Conservation (phyloP, 2,329 filamentous ascomycete genomes). For the Claviceps africana region DNA sequence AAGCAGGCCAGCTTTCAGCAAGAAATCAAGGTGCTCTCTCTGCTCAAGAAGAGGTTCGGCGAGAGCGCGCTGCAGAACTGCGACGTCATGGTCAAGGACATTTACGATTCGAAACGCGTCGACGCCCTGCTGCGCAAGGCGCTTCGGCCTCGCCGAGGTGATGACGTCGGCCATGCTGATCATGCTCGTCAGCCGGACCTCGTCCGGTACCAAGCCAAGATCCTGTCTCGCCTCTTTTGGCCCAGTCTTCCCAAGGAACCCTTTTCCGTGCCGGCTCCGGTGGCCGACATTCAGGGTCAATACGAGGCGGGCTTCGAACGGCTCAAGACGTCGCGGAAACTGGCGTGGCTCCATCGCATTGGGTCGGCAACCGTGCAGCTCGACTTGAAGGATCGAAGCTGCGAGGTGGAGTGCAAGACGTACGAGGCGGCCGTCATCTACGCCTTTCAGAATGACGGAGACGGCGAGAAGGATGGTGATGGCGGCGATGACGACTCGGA, state of each 20-base stretch:
- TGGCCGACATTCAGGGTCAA: conserved; percentile 46
- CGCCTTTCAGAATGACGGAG: conserved; percentile 57
- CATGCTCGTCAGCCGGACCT: conserved; percentile 6
- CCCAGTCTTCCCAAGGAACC: conserved; percentile 60
- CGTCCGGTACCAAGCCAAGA: conserved; percentile 57
- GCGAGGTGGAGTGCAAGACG: conserved; percentile 59
- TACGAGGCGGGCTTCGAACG: conserved; percentile 67
- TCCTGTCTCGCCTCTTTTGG: conserved; percentile 90
- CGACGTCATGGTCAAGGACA: conserved; percentile 94
- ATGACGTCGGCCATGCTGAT: not conserved
- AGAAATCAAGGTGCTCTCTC: conserved; percentile 67
- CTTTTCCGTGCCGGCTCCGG: conserved; percentile 47
- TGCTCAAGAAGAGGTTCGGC: conserved; percentile 80
- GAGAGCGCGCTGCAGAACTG: conserved; percentile 78
- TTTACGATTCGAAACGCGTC: conserved; percentile 66
- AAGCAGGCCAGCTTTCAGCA: conserved; percentile 59
- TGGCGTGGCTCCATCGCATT: conserved; percentile 76
- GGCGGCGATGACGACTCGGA: not conserved
- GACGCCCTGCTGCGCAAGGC: conserved; percentile 50
- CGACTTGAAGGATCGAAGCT: conserved; percentile 64
- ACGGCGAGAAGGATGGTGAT: not conserved
- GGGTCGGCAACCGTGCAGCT: conserved; percentile 71
- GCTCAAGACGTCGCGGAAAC: conserved; percentile 70
- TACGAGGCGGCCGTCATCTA: conserved; percentile 83
- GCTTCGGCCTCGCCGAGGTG: conserved; percentile 12